Percentiles rank a stretch among this genome's conserved stretches.
phyloP scores from a whole-genome alignment of 768 basidiomycete species.

The Trametes meyenii region DNA sequence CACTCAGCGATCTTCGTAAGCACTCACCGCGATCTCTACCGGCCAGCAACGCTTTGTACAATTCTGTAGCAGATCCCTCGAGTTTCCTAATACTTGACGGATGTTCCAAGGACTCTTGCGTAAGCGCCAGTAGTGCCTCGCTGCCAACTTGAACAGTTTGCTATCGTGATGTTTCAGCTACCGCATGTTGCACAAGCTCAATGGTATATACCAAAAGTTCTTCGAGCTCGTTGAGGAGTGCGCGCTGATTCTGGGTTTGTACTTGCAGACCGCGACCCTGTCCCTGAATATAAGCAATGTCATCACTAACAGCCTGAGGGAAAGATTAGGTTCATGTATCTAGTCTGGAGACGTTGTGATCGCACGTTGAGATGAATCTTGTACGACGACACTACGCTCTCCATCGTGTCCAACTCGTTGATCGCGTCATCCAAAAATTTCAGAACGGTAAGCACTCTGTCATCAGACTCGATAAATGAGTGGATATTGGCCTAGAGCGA shows the following conservation, averaged over 20 bases:
- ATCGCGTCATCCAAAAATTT: constrained; percentile 90
- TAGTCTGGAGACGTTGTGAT: constrained; percentile 1
- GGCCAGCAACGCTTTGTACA: constrained; percentile 95
- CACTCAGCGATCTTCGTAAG: not conserved
- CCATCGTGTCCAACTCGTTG: constrained; percentile 87
- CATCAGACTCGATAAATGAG: constrained; percentile 96
- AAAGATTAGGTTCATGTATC: not conserved
- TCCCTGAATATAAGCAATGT: constrained; percentile 93
- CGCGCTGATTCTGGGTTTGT: constrained; percentile 93
- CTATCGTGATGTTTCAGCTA: constrained; percentile 41
- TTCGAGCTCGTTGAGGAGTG: constrained; percentile 81
- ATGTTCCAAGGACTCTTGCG: constrained; percentile 89
- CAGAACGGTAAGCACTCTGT: constrained; percentile 82
- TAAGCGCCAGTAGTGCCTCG: constrained; percentile 71
- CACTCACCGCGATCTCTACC: constrained; percentile 80
- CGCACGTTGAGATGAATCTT: constrained; percentile 95
- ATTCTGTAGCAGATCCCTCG: constrained; percentile 79
- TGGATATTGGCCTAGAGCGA: constrained; percentile 85
- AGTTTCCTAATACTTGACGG: constrained; percentile 71
- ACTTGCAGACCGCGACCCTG: constrained; percentile 97
- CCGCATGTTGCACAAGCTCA: not conserved
- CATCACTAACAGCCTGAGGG: constrained; percentile 85
- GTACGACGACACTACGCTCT: constrained; percentile 86
- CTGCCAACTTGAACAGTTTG: constrained; percentile 94
- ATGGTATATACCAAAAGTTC: constrained; percentile 67